phyloP scores from a whole-genome alignment of 169 alveolate species.

The Babesia bigemina region DNA sequence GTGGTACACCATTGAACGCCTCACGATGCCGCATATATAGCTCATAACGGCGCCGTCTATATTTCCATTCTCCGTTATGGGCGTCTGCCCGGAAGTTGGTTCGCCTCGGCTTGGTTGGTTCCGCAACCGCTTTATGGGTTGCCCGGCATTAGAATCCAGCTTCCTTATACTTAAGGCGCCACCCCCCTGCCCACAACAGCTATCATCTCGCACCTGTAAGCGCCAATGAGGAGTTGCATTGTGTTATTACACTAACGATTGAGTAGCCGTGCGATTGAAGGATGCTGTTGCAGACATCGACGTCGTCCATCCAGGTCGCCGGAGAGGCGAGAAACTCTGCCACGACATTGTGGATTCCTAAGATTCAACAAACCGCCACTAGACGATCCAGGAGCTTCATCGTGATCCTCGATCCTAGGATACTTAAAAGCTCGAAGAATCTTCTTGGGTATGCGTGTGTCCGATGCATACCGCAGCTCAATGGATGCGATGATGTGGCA shows the following conservation, averaged over 20 bases:
- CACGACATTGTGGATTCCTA: no score
- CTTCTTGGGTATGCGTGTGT: slow-evolving; percentile 37
- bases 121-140: background rate
- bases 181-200: background rate
- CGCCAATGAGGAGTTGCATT: background rate
- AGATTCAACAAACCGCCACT: slow-evolving; percentile 5
- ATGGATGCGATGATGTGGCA: slow-evolving; percentile 58
- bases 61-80: background rate
- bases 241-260: background rate
- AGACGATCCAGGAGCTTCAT: background rate
- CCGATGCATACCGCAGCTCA: slow-evolving; percentile 56
- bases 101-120: background rate
- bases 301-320: background rate
- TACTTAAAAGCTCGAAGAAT: slow-evolving; percentile 48
- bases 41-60: background rate
- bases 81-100: background rate
- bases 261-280: slow-evolving; percentile 27
- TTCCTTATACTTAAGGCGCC: background rate
- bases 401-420: slow-evolving; percentile 30
- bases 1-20: slow-evolving; percentile 59
- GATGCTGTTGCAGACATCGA: slow-evolving; percentile 19
- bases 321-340: no score
- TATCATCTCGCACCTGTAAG: slow-evolving; percentile 7
- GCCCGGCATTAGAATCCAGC: background rate
- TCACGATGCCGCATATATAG: slow-evolving; percentile 3